Conservation (phyloP, 2,329 filamentous ascomycete genomes). For the Epichloe typhina region DNA sequence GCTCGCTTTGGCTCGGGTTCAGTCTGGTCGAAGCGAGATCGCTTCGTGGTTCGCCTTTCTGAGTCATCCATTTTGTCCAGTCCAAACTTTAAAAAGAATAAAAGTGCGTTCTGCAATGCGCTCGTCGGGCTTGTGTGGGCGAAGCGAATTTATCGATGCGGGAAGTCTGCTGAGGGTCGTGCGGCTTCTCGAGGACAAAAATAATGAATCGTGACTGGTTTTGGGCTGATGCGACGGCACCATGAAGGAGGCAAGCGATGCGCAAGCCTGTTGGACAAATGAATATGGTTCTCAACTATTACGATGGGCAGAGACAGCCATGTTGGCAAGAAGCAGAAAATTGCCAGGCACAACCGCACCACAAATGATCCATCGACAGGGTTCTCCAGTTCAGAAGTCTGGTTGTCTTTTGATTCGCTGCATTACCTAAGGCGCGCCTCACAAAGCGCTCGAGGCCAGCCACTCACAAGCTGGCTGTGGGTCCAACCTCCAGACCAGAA, state of each 20-base stretch:
- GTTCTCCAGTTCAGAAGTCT: no score
- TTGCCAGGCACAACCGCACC: background rate
- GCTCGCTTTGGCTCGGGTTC: conserved; percentile 64
- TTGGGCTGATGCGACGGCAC: background rate
- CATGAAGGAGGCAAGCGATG: no score
- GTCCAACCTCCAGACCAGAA: no score
- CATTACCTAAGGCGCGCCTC: no score
- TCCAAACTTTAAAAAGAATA: background rate
- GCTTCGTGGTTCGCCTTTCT: conserved; percentile 60
- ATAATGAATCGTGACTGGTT: background rate
- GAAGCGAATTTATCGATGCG: background rate
- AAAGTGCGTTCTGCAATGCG: background rate
- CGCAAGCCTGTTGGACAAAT: no score
- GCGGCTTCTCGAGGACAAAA: background rate
- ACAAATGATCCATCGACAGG: background rate
- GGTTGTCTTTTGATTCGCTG: no score
- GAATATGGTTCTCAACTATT: no score
- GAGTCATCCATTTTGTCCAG: conserved; percentile 51
- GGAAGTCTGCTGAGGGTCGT: background rate
- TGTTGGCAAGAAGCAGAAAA: background rate
- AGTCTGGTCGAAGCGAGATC: conserved; percentile 88
- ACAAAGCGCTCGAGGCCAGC: no score
- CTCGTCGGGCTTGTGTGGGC: background rate
- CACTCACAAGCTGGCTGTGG: no score
- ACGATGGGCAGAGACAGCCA: background rate